Evolutionary conservation across 345 rosid genomes (phyloP), one percentile per base, ranked within the genome.

Genomic region (Raphanus sativus): DNA sequence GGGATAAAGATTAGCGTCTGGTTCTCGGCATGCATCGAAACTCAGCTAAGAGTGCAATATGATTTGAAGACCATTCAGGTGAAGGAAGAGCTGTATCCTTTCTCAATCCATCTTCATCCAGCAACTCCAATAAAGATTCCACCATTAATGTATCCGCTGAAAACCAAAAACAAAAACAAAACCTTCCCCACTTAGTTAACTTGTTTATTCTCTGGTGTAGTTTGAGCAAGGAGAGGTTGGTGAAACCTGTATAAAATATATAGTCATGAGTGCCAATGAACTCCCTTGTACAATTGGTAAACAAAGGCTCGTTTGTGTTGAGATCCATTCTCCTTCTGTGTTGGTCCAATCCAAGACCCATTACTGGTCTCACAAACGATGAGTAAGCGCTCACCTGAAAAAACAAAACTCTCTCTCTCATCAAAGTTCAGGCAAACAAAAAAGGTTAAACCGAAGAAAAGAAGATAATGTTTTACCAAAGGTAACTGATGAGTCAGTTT

Each of bases 71-170:
- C 99, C 99, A 96, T 77, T 96, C 98, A 4, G 99, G 98, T 38
- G 99, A 96, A 63, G 99, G 99, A 85, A 96, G 99, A 21, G 96
- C 99, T 2, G 99, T 96, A 80, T 96, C 98, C 85, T 96, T 96
- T 80, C 98, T 92, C 81, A 96, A 86, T 85, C 92, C 86, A 61
- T 93, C 99, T 86, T 96, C 99, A 75, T 93, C 98, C 91, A 96
- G 76, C 71, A 96, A 91, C 85, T 96, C 99, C 89, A 96, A 81
- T 74, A 96, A 82, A 12, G 98, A 89, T 80, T 96, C 99, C 80
- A 96, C 99, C 0, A 86, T 76, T 81, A 96, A 78, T 1, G 98
- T 86, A 83, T 96, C 99, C 81, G 98, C 99, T 96, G 92, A 76
- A 79, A 78, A 13, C 16, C 52, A 70, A 17, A 26, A 65, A n/a